Evolutionary conservation across 805 yeast species (phyloP), one percentile per base, ranked within the genome.

Genomic region (Yarrowia alimentaria): DNA sequence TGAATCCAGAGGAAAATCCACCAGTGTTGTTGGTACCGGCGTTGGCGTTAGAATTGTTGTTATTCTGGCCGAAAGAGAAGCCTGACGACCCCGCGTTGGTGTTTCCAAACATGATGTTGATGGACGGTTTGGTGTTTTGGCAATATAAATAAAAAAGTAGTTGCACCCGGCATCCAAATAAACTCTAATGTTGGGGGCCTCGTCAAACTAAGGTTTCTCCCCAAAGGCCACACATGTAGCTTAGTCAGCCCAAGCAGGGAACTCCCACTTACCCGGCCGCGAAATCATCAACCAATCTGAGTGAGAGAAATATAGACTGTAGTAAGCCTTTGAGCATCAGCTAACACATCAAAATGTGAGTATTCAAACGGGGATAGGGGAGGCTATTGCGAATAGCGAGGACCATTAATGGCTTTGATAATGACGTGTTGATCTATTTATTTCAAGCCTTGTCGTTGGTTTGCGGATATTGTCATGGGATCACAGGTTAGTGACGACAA

Each of bases 301-400:
- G 47, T 40, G 32, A 28, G 33, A 40, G 47, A 40, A 40, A 40
- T 40, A 33, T 40, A 40, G 47, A 26, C 33, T 6, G 47, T 26
- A 40, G 47, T 40, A 40, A 40, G 47, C 47, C 47, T 26, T 38
- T 40, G 47, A 40, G 47, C 33, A 40, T 28, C 47, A 40, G 33
- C 47, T 40, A 40, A 40, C 47, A 40, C 47, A 40, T 40, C 47
- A 40, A 26, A 40, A 40, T 40, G 47, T 40, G 47, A 40, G 47
- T 40, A 28, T 40, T 7, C 17, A 10, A 5, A 33, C 19, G 33
- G 13, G 25, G n/a, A 6, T 4, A 18, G 13, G 47, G 18, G 25
- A 11, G 25, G 18, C 29, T 11, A 13, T 9, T 21, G 16, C 5
- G 5, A 24, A 12, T 29, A 4, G 21, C 22, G 4, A 24, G 13